Evolutionary conservation across 257 asterid genomes (phyloP), one percentile per base, ranked within the genome.

Genomic region (Plantago elongata): DNA sequence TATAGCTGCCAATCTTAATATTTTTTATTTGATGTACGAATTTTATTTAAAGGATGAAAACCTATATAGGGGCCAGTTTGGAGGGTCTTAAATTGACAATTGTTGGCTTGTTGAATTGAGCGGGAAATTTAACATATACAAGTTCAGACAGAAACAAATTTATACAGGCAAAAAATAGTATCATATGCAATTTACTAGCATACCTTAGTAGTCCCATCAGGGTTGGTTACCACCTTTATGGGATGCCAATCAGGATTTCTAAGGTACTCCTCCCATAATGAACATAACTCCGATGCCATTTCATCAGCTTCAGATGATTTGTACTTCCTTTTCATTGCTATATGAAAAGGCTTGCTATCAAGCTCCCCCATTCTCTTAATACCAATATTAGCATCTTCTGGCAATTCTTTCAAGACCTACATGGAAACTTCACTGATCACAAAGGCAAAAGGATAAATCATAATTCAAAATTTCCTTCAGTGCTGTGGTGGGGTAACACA

Each of bases 221-320:
- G 29, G 58, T 29, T 34, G 40, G 40, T 7, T n/a, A 78, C 79
- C 66, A 89, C 94, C 68, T 71, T 83, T 42, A 82, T 60, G 62
- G 97, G 99, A 76, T 92, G 97, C 99, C 99, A 92, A 63, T 70
- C 93, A 13, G 96, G 91, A 76, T 92, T 90, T 70, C 90, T 78
- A 45, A 92, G 99, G 83, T 89, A 83, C 74, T 92, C 99, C 75
- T 89, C 89, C 97, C 95, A 92, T 64, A 89, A 65, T 1, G 93
- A 83, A 84, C 90, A 83, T 77, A 92, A 56, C 45, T 92, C 96
- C 11, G 85, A 75, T 15, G 97, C 96, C 76, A 67, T 84, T 67
- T 89, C 95, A 64, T 84, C 86, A 34, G 93, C 95, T 70, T 84
- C 95, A 12, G 67, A 69, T 50, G 84, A 93, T 37, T 51, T 70